phyloP scores from a whole-genome alignment of 1,139 yeast species.

The Spencermartinsiella ligniputridi region DNA sequence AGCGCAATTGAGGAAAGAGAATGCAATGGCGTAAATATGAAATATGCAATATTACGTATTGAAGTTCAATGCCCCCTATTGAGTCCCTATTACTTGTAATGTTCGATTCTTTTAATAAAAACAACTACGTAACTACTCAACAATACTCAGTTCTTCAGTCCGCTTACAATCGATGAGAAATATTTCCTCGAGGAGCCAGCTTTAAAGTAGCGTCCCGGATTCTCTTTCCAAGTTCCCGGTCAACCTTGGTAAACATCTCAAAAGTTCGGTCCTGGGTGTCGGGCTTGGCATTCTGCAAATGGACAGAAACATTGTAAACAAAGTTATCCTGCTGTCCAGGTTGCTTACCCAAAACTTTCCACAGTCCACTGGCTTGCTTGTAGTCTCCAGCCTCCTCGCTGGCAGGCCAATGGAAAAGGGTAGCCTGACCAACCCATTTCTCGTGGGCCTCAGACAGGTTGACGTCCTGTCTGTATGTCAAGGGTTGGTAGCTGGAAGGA shows the following conservation, averaged over 20 bases:
- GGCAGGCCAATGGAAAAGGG: constrained; percentile 80
- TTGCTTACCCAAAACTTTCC: constrained; percentile 68
- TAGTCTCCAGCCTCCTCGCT: constrained; percentile 46
- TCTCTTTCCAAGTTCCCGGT: constrained; percentile 55
- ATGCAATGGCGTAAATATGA: too few relatives aligned
- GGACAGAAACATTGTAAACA: constrained; percentile 80
- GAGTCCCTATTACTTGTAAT: too few relatives aligned
- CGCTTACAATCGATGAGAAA: constrained; percentile 1
- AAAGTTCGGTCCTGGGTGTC: constrained; percentile 76
- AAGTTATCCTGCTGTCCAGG: constrained; percentile 65
- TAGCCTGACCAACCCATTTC: constrained; percentile 79
- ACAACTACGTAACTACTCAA: constrained; percentile 7
- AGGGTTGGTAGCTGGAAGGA: constrained; percentile 27
- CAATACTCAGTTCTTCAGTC: neutral
- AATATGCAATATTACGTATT: too few relatives aligned
- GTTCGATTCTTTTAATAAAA: neutral
- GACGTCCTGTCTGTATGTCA: constrained; percentile 4
- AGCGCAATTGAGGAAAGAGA: too few relatives aligned
- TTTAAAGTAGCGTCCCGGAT: constrained; percentile 61
- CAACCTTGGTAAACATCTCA: constrained; percentile 71
- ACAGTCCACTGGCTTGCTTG: constrained; percentile 60
- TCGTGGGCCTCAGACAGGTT: constrained; percentile 54
- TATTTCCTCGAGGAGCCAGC: constrained; percentile 45
- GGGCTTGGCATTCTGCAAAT: constrained; percentile 64
- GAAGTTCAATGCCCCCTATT: neutral